Conservation (phyloP, 495 filamentous ascomycete genomes). For the Neurospora hispaniola region DNA sequence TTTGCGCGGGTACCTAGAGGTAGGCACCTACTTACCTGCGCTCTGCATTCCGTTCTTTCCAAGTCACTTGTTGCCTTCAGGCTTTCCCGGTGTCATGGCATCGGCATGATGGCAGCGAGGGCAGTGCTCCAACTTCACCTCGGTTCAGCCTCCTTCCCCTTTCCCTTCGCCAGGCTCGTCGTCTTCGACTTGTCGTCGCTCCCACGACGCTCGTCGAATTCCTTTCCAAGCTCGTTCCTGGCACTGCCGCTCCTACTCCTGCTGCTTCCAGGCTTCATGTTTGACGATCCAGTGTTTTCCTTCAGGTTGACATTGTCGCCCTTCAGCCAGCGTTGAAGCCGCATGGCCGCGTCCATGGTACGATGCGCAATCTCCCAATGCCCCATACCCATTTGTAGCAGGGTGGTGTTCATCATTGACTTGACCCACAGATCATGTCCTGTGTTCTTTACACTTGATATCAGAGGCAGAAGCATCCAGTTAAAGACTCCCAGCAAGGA, state of each 20-base stretch:
- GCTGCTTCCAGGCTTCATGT: background rate
- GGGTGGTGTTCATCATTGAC: slow-evolving; percentile 18
- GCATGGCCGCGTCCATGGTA: slow-evolving; percentile 17
- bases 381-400: slow-evolving; percentile 27
- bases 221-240: background rate
- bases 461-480: slow-evolving; percentile 21
- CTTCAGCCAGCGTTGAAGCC: slow-evolving; percentile 23
- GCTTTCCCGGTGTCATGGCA: background rate
- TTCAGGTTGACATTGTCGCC: background rate
- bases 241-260: background rate
- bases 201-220: background rate
- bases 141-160: background rate
- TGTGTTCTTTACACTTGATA: slow-evolving; percentile 7
- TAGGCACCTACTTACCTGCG: background rate
- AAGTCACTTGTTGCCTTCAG: background rate
- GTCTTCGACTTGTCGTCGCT: background rate
- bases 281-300: background rate
- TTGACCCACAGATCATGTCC: slow-evolving; percentile 25
- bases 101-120: too few relatives aligned
- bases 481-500: slow-evolving; percentile 24
- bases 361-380: slow-evolving; percentile 24
- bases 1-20: background rate
- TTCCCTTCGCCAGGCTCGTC: background rate
- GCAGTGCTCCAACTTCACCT: background rate
- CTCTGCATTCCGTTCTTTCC: background rate